Percentiles rank a stretch among this genome's conserved stretches.
phyloP scores from a whole-genome alignment of 1,284 basidiomycete species.

The Moesziomyces antarcticus region DNA sequence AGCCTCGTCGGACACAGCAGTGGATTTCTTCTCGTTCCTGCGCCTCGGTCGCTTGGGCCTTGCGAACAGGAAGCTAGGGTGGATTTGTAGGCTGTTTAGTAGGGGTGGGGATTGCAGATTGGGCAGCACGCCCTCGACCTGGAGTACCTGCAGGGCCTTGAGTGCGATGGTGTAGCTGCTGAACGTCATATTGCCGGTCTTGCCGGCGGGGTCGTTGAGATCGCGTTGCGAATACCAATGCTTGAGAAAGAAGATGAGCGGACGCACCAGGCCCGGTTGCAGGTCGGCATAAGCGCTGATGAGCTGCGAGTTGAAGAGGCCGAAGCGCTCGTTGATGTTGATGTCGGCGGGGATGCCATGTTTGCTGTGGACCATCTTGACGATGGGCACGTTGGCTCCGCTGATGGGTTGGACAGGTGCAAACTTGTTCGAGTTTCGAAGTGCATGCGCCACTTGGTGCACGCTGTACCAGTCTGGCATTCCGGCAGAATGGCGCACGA shows the following conservation, averaged over 20 bases:
- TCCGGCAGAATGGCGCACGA: slow-evolving; percentile 13
- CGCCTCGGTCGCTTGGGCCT: slow-evolving; percentile 27
- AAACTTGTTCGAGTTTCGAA: slow-evolving; percentile 23
- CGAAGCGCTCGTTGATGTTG: slow-evolving; percentile 63
- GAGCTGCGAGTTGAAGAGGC: slow-evolving; percentile 52
- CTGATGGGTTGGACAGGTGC: slow-evolving; percentile 32
- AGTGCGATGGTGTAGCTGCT: slow-evolving; percentile 60
- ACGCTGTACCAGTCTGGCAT: slow-evolving; percentile 53
- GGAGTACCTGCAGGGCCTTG: slow-evolving; percentile 65
- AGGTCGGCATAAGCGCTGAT: slow-evolving; percentile 55
- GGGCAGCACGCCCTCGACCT: slow-evolving; percentile 60
- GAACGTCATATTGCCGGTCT: slow-evolving; percentile 42
- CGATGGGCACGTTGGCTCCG: slow-evolving; percentile 54
- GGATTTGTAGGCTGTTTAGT: slow-evolving; percentile 39
- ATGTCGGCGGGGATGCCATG: slow-evolving; percentile 49
- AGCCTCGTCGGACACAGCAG: not conserved
- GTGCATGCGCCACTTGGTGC: slow-evolving; percentile 25
- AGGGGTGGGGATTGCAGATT: slow-evolving; percentile 65
- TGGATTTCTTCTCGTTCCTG: slow-evolving; percentile 3
- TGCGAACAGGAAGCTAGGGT: slow-evolving; percentile 42
- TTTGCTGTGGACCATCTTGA: slow-evolving; percentile 51
- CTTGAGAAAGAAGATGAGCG: slow-evolving; percentile 59
- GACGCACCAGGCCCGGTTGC: slow-evolving; percentile 47
- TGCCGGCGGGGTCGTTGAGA: slow-evolving; percentile 58
- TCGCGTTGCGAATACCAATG: slow-evolving; percentile 48